Conservation (phyloP, 352 stramenopile genomes). For the Pythium monospermum region DNA sequence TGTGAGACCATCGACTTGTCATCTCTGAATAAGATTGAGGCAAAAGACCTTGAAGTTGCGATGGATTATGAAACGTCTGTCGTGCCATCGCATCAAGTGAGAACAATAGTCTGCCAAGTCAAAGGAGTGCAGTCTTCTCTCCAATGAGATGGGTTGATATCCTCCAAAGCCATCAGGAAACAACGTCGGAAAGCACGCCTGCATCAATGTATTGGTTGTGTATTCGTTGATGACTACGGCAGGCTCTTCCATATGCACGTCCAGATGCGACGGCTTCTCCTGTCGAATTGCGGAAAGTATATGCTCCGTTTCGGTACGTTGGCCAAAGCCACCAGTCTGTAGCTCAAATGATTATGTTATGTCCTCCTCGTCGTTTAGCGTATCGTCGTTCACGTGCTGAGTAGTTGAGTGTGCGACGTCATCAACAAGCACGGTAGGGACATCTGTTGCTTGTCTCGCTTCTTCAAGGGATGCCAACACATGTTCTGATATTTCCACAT, state of each 20-base stretch:
- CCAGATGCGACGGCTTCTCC: neutral
- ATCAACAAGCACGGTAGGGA: neutral
- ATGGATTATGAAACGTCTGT: conserved; percentile 15
- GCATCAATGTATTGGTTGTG: conserved; percentile 11
- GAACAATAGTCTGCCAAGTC: conserved; percentile 13
- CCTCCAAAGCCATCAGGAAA: conserved; percentile 19
- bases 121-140: conserved; percentile 10
- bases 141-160: neutral
- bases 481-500: neutral
- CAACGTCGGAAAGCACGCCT: conserved; percentile 21
- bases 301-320: neutral
- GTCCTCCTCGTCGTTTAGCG: neutral
- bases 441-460: neutral
- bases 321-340: neutral
- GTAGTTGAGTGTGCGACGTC: neutral
- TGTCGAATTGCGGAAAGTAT: neutral
- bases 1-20: conserved; percentile 21
- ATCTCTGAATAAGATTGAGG: conserved; percentile 22
- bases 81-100: conserved; percentile 21
- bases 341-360: neutral
- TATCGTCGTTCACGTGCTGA: neutral
- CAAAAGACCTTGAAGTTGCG: conserved; percentile 26
- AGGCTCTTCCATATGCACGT: neutral
- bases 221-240: conserved; percentile 15
- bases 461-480: neutral